A percentile compares a stretch with the other conserved stretches of the same genome.
These are phyloP conservation scores for Cyclotella choctawhatcheeana DNA, from an alignment of 108 stramenopile genomes.

Conservation along the genomic window DNA sequence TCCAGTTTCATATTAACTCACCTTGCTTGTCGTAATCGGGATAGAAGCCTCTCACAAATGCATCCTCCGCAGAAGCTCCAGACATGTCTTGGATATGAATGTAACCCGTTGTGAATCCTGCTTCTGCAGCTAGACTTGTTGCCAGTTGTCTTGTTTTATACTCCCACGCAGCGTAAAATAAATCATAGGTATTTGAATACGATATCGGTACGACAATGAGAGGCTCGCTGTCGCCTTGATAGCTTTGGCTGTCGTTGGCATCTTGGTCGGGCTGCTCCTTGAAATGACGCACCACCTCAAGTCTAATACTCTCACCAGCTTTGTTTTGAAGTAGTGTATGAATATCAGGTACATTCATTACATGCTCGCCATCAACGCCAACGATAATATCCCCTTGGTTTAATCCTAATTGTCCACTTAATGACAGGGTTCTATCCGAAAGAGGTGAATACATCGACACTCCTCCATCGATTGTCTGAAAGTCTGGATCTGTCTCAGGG, in stretches of 20 bases:
- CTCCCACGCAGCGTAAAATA: constrained; percentile 75
- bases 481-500: constrained; percentile 60
- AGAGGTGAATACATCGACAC: not conserved
- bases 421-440: constrained; percentile 44
- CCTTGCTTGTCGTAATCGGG: constrained; percentile 74
- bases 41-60: constrained; percentile 76
- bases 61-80: constrained; percentile 61
- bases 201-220: not conserved
- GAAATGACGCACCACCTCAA: constrained; percentile 64
- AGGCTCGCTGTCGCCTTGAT: not conserved
- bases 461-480: not conserved
- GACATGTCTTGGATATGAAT: constrained; percentile 69
- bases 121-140: constrained; percentile 52
- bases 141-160: constrained; percentile 67
- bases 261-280: not conserved
- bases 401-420: constrained; percentile 67
- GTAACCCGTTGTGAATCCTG: constrained; percentile 74
- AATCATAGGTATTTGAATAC: not conserved
- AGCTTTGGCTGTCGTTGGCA: not conserved
- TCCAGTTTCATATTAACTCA: not conserved
- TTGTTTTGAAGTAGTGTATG: constrained; percentile 67
- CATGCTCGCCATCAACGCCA: constrained; percentile 75
- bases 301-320: constrained; percentile 57
- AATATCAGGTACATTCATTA: constrained; percentile 68
- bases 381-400: constrained; percentile 76